phyloP scores from a whole-genome alignment of 345 rosid genomes.

The Capsella bursapastoris region DNA sequence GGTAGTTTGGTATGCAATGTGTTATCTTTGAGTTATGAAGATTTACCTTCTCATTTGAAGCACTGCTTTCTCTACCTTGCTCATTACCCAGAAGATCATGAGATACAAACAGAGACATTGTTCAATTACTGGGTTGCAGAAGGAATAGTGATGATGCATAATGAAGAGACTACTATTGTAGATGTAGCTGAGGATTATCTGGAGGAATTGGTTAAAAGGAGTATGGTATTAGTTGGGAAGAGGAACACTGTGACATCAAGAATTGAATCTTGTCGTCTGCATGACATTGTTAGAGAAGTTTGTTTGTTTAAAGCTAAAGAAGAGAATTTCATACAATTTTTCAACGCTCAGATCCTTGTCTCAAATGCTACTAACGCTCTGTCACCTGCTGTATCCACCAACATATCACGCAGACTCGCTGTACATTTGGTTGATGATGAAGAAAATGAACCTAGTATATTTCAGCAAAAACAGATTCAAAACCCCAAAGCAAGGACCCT shows the following conservation, averaged over 20 bases:
- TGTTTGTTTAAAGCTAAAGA: conserved; percentile 40
- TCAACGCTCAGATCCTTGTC: background rate
- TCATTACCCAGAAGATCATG: conserved; percentile 40
- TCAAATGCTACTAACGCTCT: background rate
- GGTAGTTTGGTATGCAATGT: conserved; percentile 16
- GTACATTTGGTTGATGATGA: conserved; percentile 32
- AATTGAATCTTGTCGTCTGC: conserved; percentile 28
- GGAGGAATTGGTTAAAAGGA: conserved; percentile 42
- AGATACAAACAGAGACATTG: conserved; percentile 46
- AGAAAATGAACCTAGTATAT: conserved; percentile 33
- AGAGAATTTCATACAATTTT: conserved; percentile 27
- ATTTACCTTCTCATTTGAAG: conserved; percentile 32
- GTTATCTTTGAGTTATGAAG: conserved; percentile 41
- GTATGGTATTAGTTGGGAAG: conserved; percentile 44
- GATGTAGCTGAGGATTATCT: conserved; percentile 41
- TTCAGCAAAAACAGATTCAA: conserved; percentile 32
- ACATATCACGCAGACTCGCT: conserved; percentile 45
- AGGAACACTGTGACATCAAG: conserved; percentile 33
- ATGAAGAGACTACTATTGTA: conserved; percentile 13
- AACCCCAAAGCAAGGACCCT: conserved; percentile 28
- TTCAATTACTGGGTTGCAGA: conserved; percentile 55
- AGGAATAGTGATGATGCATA: conserved; percentile 43
- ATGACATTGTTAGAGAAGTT: conserved; percentile 40
- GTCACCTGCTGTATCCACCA: conserved; percentile 6
- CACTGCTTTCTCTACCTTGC: conserved; percentile 31